Evolutionary conservation across 2,329 filamentous ascomycete species (phyloP), one percentile per base, ranked within the genome.

Genomic region (Venturia asperata): DNA sequence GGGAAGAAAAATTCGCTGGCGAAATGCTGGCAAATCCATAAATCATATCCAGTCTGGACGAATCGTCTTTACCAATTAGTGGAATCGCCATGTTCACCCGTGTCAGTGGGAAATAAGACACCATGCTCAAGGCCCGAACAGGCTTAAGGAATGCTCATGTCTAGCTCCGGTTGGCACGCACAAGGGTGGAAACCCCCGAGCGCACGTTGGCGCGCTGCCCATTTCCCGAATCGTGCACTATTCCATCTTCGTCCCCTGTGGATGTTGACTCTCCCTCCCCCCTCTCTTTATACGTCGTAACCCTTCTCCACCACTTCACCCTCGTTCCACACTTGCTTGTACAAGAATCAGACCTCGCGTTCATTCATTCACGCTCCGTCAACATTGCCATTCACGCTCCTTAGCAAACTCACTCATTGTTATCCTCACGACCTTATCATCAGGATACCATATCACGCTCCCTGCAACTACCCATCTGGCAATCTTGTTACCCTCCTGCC

Each of bases 351-450:
- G 60, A 62, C 60, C 24, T 47, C 60, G 62, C 45, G 62, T 63
- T 63, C 62, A 63, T 41, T 63, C 62, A 52, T 63, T 63, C 62
- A 63, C 62, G 62, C 62, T 24, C 5, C 43, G 42, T 63, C 47
- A 27, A 43, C 6, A 1, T 39, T 43, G 30, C 52, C 52, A 6
- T 19, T 58, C 37, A 43, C 60, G n/a, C 39, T 62, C 60, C 43
- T 45, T 47, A 43, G 24, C 39, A 62, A 55, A 63, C 47, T 63
- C 34, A 49, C 43, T 63, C 45, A 19, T 52, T 43, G 24, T 34
- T 24, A 52, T 27, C 15, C 39, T 49, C 34, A 30, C 24, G 34
- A 52, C 45, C 30, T 19, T 24, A n/a, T 41, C 24, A 49, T 63
- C 15, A 39, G n/a, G 62, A 63, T 49, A 47, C 34, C 13, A 39